These are phyloP conservation scores for Cercospora canescens DNA, from an alignment of 2,329 filamentous ascomycete genomes.

Conservation along the genomic window DNA sequence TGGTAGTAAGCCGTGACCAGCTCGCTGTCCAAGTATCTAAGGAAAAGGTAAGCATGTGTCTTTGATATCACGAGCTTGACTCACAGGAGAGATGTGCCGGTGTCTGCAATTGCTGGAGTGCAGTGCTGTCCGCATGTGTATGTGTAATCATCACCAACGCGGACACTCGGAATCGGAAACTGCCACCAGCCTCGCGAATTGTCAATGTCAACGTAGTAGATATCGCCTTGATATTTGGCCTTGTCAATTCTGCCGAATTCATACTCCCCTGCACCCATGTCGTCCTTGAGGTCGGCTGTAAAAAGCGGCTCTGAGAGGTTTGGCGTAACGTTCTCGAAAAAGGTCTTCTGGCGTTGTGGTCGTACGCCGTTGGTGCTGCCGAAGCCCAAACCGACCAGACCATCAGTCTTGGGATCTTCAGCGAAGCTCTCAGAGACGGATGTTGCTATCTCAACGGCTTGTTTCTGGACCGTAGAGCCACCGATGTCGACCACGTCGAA, in stretches of 20 bases:
- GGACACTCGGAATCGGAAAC: slow-evolving; percentile 59
- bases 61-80: background rate
- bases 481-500: slow-evolving; percentile 69
- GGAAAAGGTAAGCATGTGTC: background rate
- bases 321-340: slow-evolving; percentile 69
- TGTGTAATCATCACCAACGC: slow-evolving; percentile 46
- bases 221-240: slow-evolving; percentile 61
- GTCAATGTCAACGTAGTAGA: slow-evolving; percentile 64
- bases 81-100: slow-evolving; percentile 61
- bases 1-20: slow-evolving; percentile 44
- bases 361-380: slow-evolving; percentile 64
- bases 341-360: slow-evolving; percentile 60
- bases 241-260: slow-evolving; percentile 72
- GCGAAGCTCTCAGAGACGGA: slow-evolving; percentile 60
- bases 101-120: slow-evolving; percentile 49
- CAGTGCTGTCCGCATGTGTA: slow-evolving; percentile 14
- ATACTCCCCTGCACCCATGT: slow-evolving; percentile 59
- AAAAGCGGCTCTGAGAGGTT: slow-evolving; percentile 66
- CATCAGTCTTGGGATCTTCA: slow-evolving; percentile 61
- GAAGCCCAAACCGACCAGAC: slow-evolving; percentile 70
- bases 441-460: slow-evolving; percentile 69
- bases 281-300: slow-evolving; percentile 65
- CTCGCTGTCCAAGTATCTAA: slow-evolving; percentile 53
- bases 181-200: slow-evolving; percentile 68
- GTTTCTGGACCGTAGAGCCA: slow-evolving; percentile 59